Evolutionary conservation across 2,329 filamentous ascomycete genomes (phyloP).

Genomic region (Penicillium sp.): DNA sequence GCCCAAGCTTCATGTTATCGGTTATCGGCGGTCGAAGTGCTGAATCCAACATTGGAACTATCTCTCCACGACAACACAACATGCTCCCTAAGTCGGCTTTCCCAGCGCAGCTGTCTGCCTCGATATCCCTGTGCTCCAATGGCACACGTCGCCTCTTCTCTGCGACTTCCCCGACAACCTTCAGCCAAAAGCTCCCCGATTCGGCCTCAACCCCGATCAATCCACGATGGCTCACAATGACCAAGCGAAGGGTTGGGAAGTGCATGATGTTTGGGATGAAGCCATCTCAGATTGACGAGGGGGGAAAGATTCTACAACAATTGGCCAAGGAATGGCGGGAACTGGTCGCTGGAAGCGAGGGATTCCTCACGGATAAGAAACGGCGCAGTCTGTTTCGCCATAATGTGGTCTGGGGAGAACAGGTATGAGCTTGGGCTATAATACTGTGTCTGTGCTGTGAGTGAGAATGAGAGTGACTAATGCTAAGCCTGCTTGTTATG

Average conservation of each 20-base stretch:
- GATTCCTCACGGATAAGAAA: constrained; percentile 58
- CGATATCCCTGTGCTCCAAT: constrained; percentile 7
- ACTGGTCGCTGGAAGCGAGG: constrained; percentile 64
- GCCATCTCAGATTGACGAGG: constrained; percentile 49
- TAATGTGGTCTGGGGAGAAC: constrained; percentile 73
- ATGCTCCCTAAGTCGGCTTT: constrained; percentile 21
- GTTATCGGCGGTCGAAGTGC: neutral
- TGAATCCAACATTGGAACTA: neutral
- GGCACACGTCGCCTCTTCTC: constrained; percentile 16
- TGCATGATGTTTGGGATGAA: constrained; percentile 66
- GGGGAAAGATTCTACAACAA: constrained; percentile 51
- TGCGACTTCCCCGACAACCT: constrained; percentile 9
- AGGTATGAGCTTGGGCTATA: constrained; percentile 47
- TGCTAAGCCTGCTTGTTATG: constrained; percentile 3
- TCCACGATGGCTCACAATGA: constrained; percentile 61
- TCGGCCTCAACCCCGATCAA: constrained; percentile 27
- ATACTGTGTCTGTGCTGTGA: neutral
- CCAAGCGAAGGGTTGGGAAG: constrained; percentile 59
- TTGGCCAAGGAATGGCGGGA: constrained; percentile 61
- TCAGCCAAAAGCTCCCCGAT: constrained; percentile 9
- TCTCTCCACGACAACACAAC: constrained; percentile 8
- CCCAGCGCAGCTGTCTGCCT: constrained; percentile 15
- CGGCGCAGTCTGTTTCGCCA: constrained; percentile 57
- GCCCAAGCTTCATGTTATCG: constrained; percentile 14
- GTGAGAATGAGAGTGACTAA: constrained; percentile 3